phyloP scores from a whole-genome alignment of 2,329 filamentous ascomycete species.

The Plectosphaerella plurivora region DNA sequence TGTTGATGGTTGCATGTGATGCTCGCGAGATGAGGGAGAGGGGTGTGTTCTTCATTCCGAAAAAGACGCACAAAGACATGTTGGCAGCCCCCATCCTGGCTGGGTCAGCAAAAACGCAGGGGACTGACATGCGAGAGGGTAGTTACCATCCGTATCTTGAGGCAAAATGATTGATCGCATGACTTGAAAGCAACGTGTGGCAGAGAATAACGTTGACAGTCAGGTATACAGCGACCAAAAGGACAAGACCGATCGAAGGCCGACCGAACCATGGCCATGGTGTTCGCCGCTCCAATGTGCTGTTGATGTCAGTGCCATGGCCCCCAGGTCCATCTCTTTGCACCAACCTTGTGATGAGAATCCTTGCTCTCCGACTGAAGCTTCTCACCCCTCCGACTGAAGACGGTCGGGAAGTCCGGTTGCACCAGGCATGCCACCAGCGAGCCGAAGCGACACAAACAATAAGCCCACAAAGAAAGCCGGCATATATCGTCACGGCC shows the following conservation, averaged over 20 bases:
- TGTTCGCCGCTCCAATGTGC: neutral
- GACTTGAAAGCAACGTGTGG: neutral
- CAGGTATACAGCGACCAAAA: neutral
- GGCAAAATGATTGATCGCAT: conserved; percentile 8
- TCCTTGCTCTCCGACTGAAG: no score
- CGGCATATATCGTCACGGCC: conserved; percentile 2
- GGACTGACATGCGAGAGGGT: neutral
- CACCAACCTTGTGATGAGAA: neutral
- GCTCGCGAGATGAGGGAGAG: conserved; percentile 31
- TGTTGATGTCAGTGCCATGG: neutral
- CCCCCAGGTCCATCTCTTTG: neutral
- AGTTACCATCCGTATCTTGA: conserved; percentile 18
- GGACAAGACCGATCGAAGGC: neutral
- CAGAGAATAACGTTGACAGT: neutral
- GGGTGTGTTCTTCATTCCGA: conserved; percentile 45
- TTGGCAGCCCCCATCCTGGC: conserved; percentile 41
- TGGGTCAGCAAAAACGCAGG: neutral
- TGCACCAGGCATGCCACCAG: neutral
- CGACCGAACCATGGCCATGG: conserved; percentile 3
- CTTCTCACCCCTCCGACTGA: neutral
- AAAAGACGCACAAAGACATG: conserved; percentile 30
- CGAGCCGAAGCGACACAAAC: neutral
- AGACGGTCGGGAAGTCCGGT: neutral
- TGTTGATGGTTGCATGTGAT: conserved; percentile 42
- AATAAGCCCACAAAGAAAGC: conserved; percentile 2